Conservation (phyloP, 2,329 filamentous ascomycete species). For the Fusarium agapanthi region DNA sequence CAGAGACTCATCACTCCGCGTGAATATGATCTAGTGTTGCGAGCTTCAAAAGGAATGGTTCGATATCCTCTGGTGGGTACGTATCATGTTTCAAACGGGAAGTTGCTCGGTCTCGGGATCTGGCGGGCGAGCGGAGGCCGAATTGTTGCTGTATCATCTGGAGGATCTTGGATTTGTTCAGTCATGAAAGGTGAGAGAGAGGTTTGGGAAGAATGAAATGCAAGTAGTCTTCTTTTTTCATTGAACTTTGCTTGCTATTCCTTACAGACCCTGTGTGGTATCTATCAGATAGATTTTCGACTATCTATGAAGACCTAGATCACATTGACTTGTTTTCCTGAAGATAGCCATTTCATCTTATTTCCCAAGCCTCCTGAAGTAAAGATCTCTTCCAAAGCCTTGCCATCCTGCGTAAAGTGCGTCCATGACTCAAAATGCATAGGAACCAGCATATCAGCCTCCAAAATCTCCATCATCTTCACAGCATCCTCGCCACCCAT, state of each 20-base stretch:
- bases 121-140: slow-evolving; percentile 46
- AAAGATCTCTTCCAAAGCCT: not conserved
- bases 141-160: slow-evolving; percentile 45
- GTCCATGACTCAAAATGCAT: not conserved
- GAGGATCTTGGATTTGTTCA: slow-evolving; percentile 48
- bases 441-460: not conserved
- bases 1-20: slow-evolving; percentile 45
- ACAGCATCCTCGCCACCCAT: not conserved
- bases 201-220: not conserved
- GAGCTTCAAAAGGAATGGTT: slow-evolving; percentile 33
- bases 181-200: slow-evolving; percentile 9
- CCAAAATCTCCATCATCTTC: not conserved
- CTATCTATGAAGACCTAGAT: not conserved
- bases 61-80: slow-evolving; percentile 47
- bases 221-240: not conserved
- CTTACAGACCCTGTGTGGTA: rapidly evolving
- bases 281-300: not conserved
- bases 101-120: slow-evolving; percentile 42
- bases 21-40: slow-evolving; percentile 46
- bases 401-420: not conserved
- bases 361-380: rapidly evolving
- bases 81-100: slow-evolving; percentile 44
- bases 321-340: not conserved
- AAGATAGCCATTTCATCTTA: not conserved
- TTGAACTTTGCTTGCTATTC: not conserved